Evolutionary conservation across 805 yeast species (phyloP), one percentile per base, ranked within the genome.

Genomic region (Wickerhamiella azymoides): DNA sequence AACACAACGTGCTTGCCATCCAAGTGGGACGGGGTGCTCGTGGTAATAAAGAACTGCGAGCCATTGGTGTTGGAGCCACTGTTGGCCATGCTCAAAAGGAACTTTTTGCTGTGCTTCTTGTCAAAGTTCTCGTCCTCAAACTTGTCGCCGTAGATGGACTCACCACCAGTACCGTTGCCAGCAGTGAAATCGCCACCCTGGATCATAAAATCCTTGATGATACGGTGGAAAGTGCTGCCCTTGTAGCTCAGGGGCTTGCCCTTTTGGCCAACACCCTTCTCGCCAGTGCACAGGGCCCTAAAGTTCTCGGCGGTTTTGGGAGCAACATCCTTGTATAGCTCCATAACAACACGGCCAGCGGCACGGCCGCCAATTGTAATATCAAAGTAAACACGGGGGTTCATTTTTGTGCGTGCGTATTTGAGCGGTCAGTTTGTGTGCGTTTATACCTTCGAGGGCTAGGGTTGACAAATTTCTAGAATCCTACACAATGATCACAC

Each of bases 1-100:
- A 92, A 92, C 2, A 92, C 97, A 44, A 88, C 96, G 62, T 92
- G 98, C 63, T 89, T 89, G 21, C 89, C 93, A 60, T 92, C 89
- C 53, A 92, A 73, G 64, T 89, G 97, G 6, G 97, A 95, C 1
- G 96, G 85, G 36, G 85, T 79, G 2, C 77, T 92, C 2, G 96
- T 84, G 24, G 98, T 89, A 57, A 89, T 78, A 63, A 89, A 89
- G 57, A 85, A 92, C 65, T 89, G 97, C 2, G 96, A 85, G 1
- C 97, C 97, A 60, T 92, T 92, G 41, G 97, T 89, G 62, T 80
- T 77, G 49, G 94, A 86, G 14, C 97, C 97, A 4, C 96, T 84
- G 60, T 89, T 89, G 48, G 98, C 97, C 97, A 89, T 92, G 7
- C 94, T 84, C 55, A 89, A 72, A 54, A 92, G 70, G 63, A 81